Conservation (phyloP, 1,284 basidiomycete species). For the Rhodotorula mucilaginosa region DNA sequence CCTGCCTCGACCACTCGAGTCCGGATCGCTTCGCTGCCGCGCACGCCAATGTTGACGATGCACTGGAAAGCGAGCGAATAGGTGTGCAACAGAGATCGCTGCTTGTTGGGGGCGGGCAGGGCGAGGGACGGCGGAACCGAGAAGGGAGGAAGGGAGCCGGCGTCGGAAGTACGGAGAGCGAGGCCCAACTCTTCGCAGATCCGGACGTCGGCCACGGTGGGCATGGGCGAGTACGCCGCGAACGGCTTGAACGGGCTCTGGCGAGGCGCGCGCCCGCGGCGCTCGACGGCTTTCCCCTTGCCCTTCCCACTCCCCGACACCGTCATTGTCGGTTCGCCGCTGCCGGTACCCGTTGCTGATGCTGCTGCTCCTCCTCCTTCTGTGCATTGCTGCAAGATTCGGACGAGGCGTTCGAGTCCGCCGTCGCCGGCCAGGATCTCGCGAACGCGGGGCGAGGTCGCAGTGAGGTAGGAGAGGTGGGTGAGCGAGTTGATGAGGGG, state of each 20-base stretch:
- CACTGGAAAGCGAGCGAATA: constrained; percentile 94
- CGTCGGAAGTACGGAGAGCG: background rate
- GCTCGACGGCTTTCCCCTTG: constrained; percentile 14
- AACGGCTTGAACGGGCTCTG: constrained; percentile 43
- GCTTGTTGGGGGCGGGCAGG: constrained; percentile 19
- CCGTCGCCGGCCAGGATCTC: constrained; percentile 98
- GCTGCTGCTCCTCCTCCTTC: constrained; percentile 20
- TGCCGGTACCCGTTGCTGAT: background rate
- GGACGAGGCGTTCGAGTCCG: constrained; percentile 90
- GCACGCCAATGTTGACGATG: constrained; percentile 94
- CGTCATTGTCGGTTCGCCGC: background rate
- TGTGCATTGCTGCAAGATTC: constrained; percentile 57
- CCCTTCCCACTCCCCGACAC: constrained; percentile 20
- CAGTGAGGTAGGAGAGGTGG: constrained; percentile 94
- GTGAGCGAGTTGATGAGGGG: constrained; percentile 96
- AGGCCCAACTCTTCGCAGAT: constrained; percentile 1
- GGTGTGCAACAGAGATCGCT: constrained; percentile 41
- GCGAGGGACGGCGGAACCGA: constrained; percentile 12
- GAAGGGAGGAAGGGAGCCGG: background rate
- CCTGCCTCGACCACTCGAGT: constrained; percentile 94
- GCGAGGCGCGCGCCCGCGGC: background rate
- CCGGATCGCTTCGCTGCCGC: constrained; percentile 89
- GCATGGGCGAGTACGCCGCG: constrained; percentile 36
- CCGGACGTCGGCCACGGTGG: constrained; percentile 3
- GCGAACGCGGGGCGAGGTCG: constrained; percentile 93